phyloP scores from a whole-genome alignment of 176 grass and related monocot genomes.

The Miscanthus lutarioriparius region DNA sequence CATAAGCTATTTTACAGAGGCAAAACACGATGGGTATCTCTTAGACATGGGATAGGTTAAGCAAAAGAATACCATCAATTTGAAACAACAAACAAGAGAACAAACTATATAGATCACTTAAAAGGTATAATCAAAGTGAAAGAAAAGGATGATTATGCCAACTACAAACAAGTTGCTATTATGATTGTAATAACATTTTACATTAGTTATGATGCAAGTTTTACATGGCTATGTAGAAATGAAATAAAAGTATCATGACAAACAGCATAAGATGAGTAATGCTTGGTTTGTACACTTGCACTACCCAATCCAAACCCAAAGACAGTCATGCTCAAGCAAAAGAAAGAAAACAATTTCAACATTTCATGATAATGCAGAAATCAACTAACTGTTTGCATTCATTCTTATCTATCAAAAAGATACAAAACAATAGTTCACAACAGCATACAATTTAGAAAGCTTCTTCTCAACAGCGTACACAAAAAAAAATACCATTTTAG shows the following conservation, averaged over 20 bases:
- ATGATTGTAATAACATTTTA: neutral
- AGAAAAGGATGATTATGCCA: neutral
- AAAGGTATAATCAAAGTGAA: constrained; percentile 15
- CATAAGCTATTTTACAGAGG: neutral
- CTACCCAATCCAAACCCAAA: constrained; percentile 29
- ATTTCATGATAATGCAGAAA: constrained; percentile 5
- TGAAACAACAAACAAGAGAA: neutral
- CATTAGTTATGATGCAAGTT: constrained; percentile 19
- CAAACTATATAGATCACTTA: neutral
- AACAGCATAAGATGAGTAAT: constrained; percentile 24
- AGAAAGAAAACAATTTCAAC: constrained; percentile 6
- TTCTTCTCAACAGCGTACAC: neutral
- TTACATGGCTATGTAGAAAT: constrained; percentile 19
- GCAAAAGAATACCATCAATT: neutral
- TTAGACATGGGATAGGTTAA: constrained; percentile 12
- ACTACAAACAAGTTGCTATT: neutral
- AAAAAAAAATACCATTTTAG: constrained; percentile 78
- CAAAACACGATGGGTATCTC: constrained; percentile 7
- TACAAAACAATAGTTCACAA: neutral
- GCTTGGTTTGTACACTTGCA: constrained; percentile 14
- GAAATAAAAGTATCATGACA: neutral
- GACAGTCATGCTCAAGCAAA: constrained; percentile 11
- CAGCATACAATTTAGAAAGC: neutral
- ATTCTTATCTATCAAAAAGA: neutral
- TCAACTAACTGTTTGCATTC: neutral